Conservation (phyloP, 2,329 filamentous ascomycete species). For the Aureobasidium sp. region DNA sequence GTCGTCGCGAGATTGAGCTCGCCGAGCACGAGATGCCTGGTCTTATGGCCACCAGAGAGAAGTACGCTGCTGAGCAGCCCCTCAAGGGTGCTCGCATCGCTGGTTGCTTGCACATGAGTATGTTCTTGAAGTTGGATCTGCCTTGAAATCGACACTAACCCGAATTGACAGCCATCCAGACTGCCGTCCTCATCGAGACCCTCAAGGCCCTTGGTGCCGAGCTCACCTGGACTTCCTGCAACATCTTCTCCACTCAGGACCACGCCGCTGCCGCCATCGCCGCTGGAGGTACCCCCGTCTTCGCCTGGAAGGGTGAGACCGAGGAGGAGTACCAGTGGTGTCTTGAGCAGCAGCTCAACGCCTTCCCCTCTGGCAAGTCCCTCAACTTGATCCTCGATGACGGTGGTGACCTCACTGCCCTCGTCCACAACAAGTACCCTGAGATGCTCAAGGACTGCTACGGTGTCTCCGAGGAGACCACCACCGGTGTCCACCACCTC, state of each 20-base stretch:
- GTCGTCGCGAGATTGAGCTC: conserved; percentile 97
- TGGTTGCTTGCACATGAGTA: conserved; percentile 96
- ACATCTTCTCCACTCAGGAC: conserved; percentile 99
- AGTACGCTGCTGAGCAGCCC: conserved; percentile 90
- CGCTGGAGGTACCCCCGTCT: conserved; percentile 83
- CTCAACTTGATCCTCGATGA: conserved; percentile 99
- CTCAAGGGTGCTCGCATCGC: conserved; percentile 92
- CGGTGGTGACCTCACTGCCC: conserved; percentile 90
- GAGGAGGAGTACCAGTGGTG: conserved; percentile 99
- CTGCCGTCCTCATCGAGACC: conserved; percentile 98
- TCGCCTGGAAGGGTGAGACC: conserved; percentile 83
- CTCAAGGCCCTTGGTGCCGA: conserved; percentile 90
- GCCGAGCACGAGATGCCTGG: conserved; percentile 91
- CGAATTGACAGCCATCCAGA: conserved; percentile 70
- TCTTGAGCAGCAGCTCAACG: conserved; percentile 91
- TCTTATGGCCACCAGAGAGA: conserved; percentile 87
- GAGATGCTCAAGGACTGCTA: conserved; percentile 98
- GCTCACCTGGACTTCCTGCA: conserved; percentile 98
- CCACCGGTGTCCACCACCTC: conserved; percentile 97
- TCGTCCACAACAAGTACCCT: conserved; percentile 97
- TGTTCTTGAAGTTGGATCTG: conserved; percentile 23
- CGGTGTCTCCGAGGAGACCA: conserved; percentile 98
- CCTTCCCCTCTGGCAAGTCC: conserved; percentile 94
- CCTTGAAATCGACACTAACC: conserved; percentile 15
- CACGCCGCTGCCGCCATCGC: conserved; percentile 97